phyloP scores from a whole-genome alignment of 768 basidiomycete genomes.

The Suillus cothurnatus region DNA sequence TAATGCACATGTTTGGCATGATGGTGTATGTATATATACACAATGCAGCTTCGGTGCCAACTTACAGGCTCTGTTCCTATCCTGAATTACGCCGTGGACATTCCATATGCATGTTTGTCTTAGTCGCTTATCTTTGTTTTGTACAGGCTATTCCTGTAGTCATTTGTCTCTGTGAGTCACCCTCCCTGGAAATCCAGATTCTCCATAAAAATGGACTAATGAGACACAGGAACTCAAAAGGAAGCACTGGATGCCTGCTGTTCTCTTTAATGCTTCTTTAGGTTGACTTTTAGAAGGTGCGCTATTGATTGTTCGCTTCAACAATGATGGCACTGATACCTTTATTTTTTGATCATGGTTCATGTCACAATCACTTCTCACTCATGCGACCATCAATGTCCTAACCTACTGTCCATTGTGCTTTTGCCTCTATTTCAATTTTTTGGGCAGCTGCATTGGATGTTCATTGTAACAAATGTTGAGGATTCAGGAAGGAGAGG shows the following conservation, averaged over 20 bases:
- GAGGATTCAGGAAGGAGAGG: background rate
- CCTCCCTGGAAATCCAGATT: background rate
- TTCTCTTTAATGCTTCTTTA: background rate
- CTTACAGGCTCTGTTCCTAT: background rate
- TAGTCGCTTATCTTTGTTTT: background rate
- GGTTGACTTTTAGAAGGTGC: background rate
- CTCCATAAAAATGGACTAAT: background rate
- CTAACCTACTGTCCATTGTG: background rate
- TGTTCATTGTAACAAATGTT: background rate
- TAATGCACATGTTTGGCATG: background rate
- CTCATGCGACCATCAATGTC: background rate
- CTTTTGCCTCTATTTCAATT: background rate
- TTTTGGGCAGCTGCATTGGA: background rate
- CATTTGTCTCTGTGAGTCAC: background rate
- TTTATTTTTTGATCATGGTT: background rate
- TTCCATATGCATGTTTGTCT: background rate
- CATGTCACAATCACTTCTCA: background rate
- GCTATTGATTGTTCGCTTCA: background rate
- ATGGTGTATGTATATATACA: background rate
- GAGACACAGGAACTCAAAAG: background rate
- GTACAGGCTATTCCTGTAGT: background rate
- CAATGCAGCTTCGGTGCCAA: background rate
- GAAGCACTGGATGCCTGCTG: background rate
- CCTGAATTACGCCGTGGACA: background rate
- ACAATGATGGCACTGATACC: background rate